These are phyloP conservation scores for Fonsecaea erecta DNA, from an alignment of 2,329 filamentous ascomycete genomes.

Conservation along the genomic window DNA sequence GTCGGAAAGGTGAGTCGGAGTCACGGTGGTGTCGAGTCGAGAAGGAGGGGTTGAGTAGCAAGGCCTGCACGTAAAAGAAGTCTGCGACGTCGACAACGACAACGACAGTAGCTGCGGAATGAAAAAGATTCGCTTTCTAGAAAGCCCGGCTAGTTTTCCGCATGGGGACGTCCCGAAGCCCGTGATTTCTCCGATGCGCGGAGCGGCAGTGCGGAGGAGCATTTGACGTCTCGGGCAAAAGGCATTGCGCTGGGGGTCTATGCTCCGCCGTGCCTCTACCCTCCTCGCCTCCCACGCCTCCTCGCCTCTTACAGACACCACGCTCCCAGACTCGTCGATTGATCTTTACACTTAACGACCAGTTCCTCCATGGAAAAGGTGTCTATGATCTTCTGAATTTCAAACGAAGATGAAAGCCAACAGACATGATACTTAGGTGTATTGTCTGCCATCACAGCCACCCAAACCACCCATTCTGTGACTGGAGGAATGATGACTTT, in stretches of 20 bases:
- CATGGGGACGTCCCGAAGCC: neutral
- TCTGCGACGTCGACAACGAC: neutral
- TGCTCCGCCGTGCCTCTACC: neutral
- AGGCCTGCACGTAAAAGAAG: neutral
- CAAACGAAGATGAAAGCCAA: too few relatives aligned
- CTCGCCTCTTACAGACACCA: too few relatives aligned
- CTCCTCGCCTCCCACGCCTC: too few relatives aligned
- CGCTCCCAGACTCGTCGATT: too few relatives aligned
- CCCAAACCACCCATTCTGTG: too few relatives aligned
- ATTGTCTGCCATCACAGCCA: too few relatives aligned
- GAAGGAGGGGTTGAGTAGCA: neutral
- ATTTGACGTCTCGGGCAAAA: neutral
- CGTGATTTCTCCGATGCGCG: neutral
- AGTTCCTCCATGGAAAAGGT: too few relatives aligned
- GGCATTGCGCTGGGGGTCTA: neutral
- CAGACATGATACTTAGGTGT: too few relatives aligned
- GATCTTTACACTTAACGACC: too few relatives aligned
- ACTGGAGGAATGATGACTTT: too few relatives aligned
- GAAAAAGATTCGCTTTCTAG: constrained; percentile 3
- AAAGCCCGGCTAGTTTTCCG: neutral
- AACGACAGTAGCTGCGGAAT: neutral
- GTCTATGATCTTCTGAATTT: too few relatives aligned
- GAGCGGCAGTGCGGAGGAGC: neutral
- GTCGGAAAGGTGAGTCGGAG: neutral
- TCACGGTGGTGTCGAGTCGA: neutral